Evolutionary conservation across 2,329 filamentous ascomycete genomes (phyloP).

Genomic region (Neopestalotiopsis sp.): DNA sequence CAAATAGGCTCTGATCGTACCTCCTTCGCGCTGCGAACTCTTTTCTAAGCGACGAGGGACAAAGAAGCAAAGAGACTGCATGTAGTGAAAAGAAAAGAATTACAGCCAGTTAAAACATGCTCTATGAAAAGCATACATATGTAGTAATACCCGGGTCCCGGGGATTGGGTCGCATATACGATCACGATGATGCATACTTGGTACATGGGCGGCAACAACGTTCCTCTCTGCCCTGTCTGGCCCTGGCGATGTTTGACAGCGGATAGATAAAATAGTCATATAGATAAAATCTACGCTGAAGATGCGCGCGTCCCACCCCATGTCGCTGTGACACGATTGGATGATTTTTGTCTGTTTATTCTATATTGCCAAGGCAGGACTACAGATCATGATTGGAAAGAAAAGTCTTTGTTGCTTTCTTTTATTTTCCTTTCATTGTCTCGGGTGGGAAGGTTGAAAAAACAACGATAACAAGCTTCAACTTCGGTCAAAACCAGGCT

Average conservation of each 20-base stretch:
- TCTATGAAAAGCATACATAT: not conserved
- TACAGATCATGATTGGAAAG: no score
- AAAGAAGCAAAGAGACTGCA: not conserved
- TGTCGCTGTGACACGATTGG: not conserved
- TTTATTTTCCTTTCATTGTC: no score
- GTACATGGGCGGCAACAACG: not conserved
- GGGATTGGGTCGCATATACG: slow-evolving; percentile 1
- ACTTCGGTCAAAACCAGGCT: no score
- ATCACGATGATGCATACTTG: not conserved
- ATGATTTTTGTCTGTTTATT: no score
- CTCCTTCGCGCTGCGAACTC: not conserved
- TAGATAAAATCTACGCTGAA: not conserved
- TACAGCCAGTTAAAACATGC: not conserved
- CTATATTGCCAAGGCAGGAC: no score
- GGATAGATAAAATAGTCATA: not conserved
- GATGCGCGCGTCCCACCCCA: not conserved
- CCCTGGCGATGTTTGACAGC: not conserved
- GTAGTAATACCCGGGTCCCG: not conserved
- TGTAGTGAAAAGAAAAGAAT: not conserved
- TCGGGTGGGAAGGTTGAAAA: no score
- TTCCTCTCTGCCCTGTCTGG: not conserved
- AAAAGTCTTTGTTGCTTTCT: no score
- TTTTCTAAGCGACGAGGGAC: not conserved
- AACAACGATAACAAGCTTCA: no score
- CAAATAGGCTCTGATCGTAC: slow-evolving; percentile 4